A percentile compares a stretch with the other conserved stretches of the same genome.
phyloP scores from a whole-genome alignment of 2,329 filamentous ascomycete species.

The Xenosphaeropsis pyriputrescens region DNA sequence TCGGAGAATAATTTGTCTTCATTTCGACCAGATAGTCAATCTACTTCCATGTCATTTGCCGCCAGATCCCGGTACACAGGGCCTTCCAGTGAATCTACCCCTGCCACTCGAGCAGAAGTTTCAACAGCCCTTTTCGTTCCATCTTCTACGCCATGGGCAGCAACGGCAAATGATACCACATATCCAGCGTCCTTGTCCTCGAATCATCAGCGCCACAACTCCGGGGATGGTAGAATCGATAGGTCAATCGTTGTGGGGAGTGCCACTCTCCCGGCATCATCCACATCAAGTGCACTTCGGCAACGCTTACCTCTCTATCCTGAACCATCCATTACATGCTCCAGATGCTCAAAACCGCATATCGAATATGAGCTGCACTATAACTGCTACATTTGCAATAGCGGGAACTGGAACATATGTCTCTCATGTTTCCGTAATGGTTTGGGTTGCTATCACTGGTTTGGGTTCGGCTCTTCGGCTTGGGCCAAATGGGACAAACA shows the following conservation, averaged over 20 bases:
- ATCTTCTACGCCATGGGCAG: conserved; percentile 5
- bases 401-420: conserved; percentile 67
- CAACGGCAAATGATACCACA: conserved; percentile 10
- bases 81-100: too few relatives aligned
- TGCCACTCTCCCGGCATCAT: conserved; percentile 15
- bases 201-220: conserved; percentile 1
- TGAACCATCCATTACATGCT: conserved; percentile 64
- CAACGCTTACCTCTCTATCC: conserved; percentile 23
- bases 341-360: conserved; percentile 51
- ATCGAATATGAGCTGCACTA: conserved; percentile 84
- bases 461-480: conserved; percentile 67
- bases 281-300: conserved; percentile 14
- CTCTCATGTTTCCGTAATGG: conserved; percentile 63
- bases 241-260: conserved; percentile 14
- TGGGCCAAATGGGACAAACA: conserved; percentile 49
- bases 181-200: conserved; percentile 16
- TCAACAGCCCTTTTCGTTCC: conserved; percentile 7
- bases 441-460: conserved; percentile 74
- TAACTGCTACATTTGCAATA: conserved; percentile 57
- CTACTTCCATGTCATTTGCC: too few relatives aligned
- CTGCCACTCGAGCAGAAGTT: too few relatives aligned
- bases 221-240: conserved; percentile 8
- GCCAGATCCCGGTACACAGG: too few relatives aligned
- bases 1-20: background rate
- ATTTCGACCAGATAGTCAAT: too few relatives aligned